Percentiles rank a stretch among this genome's conserved stretches.
Evolutionary conservation across 2,329 filamentous ascomycete species (phyloP).

Genomic region (Cladosporium sp.): DNA sequence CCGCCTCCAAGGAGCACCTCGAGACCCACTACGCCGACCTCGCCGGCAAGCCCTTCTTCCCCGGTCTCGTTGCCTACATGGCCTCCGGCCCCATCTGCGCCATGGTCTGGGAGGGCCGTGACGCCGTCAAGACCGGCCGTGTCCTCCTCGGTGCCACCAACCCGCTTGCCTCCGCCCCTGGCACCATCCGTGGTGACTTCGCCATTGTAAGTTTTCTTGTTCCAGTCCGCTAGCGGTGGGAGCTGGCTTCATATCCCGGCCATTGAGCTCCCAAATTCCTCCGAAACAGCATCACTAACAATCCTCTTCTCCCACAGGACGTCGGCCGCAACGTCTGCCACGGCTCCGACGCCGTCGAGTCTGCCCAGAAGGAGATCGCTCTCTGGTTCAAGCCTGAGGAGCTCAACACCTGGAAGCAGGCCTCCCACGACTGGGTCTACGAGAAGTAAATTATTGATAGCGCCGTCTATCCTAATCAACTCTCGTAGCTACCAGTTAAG

Average conservation of each 20-base stretch:
- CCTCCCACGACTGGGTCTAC: constrained; percentile 93
- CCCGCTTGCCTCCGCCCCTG: constrained; percentile 88
- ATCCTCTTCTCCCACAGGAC: constrained; percentile 51
- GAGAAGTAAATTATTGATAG: constrained; percentile 64
- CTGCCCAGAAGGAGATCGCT: constrained; percentile 98
- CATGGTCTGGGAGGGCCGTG: constrained; percentile 99
- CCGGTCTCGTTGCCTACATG: constrained; percentile 95
- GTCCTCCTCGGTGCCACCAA: constrained; percentile 98
- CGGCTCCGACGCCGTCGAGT: constrained; percentile 98
- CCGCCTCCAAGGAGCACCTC: constrained; percentile 89
- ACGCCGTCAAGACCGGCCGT: constrained; percentile 98
- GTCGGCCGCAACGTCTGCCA: constrained; percentile 99
- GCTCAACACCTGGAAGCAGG: constrained; percentile 79
- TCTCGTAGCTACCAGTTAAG: neutral
- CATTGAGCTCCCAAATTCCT: neutral
- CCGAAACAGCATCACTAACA: neutral
- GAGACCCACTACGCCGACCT: constrained; percentile 98
- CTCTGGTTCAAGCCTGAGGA: constrained; percentile 96
- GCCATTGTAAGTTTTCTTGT: constrained; percentile 60
- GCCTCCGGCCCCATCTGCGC: constrained; percentile 92
- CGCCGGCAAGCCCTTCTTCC: constrained; percentile 93
- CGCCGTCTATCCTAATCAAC: neutral
- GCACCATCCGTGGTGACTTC: constrained; percentile 96
- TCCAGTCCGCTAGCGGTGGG: neutral
- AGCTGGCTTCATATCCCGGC: neutral